phyloP scores from a whole-genome alignment of 208 protist genomes.

The Perkinsela sp. region DNA sequence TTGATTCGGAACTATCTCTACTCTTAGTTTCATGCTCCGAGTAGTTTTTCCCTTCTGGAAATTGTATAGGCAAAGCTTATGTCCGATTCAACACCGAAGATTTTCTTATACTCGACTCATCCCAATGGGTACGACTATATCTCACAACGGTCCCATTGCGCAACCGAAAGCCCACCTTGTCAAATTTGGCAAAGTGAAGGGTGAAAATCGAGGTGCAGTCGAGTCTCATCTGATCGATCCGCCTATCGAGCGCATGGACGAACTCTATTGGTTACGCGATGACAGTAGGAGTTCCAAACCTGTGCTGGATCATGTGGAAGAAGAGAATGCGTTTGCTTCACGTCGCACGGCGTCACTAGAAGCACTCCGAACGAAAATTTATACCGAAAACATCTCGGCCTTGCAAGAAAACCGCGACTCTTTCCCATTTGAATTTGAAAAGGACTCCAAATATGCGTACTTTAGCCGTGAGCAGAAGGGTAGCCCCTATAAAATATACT shows the following conservation, averaged over 20 bases:
- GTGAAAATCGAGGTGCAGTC: constrained; percentile 37
- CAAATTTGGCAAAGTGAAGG: constrained; percentile 34
- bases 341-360: constrained; percentile 16
- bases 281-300: constrained; percentile 23
- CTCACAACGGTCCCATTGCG: constrained; percentile 28
- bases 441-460: constrained; percentile 26
- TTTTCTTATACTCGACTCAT: too few relatives aligned
- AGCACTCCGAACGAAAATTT: constrained; percentile 22
- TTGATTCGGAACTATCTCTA: too few relatives aligned
- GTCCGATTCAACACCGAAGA: too few relatives aligned
- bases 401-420: constrained; percentile 47
- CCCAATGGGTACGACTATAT: too few relatives aligned
- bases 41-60: too few relatives aligned
- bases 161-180: constrained; percentile 20
- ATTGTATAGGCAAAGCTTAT: too few relatives aligned
- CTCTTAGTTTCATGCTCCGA: too few relatives aligned
- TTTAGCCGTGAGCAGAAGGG: constrained; percentile 44
- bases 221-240: constrained; percentile 62
- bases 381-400: constrained; percentile 45
- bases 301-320: constrained; percentile 29
- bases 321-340: constrained; percentile 42
- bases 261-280: constrained; percentile 48
- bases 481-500: constrained; percentile 53
- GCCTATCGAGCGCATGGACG: constrained; percentile 22
- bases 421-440: constrained; percentile 26